A percentile compares a stretch with the other conserved stretches of the same genome.
Conservation (phyloP, 179 eudicot species). For the Camellia oleifera region DNA sequence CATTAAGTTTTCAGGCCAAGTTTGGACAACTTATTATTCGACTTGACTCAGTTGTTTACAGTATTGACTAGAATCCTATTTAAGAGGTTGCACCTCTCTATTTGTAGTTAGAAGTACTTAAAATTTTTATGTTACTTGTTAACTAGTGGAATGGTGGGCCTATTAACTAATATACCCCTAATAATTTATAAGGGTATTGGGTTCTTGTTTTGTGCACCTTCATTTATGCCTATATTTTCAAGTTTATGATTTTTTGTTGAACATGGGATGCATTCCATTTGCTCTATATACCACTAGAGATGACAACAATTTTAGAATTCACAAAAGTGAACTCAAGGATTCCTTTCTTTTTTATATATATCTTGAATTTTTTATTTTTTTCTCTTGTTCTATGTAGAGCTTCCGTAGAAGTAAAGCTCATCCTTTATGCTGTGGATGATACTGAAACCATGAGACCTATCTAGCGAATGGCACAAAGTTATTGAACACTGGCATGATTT, state of each 20-base stretch:
- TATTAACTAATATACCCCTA: no score
- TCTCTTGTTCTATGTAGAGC: conserved; percentile 47
- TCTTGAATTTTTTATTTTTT: neutral
- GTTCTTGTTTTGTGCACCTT: neutral
- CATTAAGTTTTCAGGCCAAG: no score
- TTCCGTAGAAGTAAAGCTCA: conserved; percentile 84
- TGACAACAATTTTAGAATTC: neutral
- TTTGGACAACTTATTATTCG: no score
- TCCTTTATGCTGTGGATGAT: conserved; percentile 49
- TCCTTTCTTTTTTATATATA: neutral
- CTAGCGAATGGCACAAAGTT: conserved; percentile 21
- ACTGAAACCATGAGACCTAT: conserved; percentile 31
- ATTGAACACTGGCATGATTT: conserved; percentile 67
- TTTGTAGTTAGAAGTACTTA: no score
- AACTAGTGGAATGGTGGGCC: no score
- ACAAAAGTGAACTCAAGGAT: conserved; percentile 7
- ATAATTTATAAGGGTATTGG: no score
- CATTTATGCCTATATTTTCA: neutral
- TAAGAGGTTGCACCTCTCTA: no score
- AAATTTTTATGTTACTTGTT: no score
- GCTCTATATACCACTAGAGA: neutral
- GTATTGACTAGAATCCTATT: no score
- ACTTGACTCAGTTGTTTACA: no score
- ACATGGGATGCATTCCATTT: neutral
- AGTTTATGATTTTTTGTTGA: neutral